Evolutionary conservation across 2,329 filamentous ascomycete species (phyloP), one percentile per base, ranked within the genome.

Genomic region (Colletotrichum sp.): DNA sequence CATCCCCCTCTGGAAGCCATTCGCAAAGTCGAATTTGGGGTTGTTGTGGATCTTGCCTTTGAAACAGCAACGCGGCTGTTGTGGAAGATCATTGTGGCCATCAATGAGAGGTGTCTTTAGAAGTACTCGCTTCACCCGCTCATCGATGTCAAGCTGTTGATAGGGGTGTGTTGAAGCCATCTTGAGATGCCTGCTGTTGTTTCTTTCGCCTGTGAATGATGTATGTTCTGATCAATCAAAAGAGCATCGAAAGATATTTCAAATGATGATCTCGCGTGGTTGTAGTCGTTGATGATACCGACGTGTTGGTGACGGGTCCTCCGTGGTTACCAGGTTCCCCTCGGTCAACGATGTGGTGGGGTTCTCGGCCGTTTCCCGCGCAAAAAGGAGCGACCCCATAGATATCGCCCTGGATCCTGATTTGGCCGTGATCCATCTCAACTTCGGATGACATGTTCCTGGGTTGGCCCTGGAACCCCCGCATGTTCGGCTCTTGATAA

Each of bases 11-110:
- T 82, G 65, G 65, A 84, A 83, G 1, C 82, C 82, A 27, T 80
- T 79, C 15, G 80, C 76, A 15, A 84, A 76, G 72, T 85, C 81
- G 32, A 84, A 84, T 22, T 82, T 83, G 6, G 79, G 79, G 59
- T 84, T 83, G 39, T 81, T 77, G 71, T 83, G 79, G 11, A 83
- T 83, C 66, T 80, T 82, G 66, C 82, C 80, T 39, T 82, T 80
- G 68, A 82, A 82, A 52, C 75, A 79, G 25, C 77, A 79, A 19
- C 79, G 70, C 4, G 79, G 78, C 27, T 80, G 80, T 22, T 82
- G 81, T 0, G 83, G 82, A 0, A 84, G 79, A 52, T 85, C 83
- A 71, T 84, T 84, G 65, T 85, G 83, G 4, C 83, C 83, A 70
- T 85, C 83, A 27, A 83, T 82, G n/a, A 84, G 80, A 0, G 81